phyloP scores from a whole-genome alignment of 352 stramenopile species.

The Pythium graminicola region DNA sequence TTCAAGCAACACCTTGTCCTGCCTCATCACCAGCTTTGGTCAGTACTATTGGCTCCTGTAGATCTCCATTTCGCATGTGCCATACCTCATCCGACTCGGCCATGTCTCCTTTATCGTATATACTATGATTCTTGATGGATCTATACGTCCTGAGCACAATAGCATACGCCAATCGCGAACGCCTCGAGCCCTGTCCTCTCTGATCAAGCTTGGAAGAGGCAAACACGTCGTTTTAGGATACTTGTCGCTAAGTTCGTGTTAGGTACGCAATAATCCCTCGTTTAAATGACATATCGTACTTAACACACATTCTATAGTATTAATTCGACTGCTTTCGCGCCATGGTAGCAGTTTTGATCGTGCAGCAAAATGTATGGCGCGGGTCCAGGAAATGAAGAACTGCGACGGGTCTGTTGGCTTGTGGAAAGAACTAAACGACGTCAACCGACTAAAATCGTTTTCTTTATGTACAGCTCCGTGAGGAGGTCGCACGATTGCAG shows the following conservation, averaged over 20 bases:
- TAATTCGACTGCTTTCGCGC: neutral
- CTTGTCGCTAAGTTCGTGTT: slow-evolving; percentile 9
- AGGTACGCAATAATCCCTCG: slow-evolving; percentile 9
- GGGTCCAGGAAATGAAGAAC: slow-evolving; percentile 11
- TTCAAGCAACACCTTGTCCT: slow-evolving; percentile 41
- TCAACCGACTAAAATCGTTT: neutral
- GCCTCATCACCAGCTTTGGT: neutral
- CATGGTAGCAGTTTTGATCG: neutral
- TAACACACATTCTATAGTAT: neutral
- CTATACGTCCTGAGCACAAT: too few species aligned
- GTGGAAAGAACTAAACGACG: neutral
- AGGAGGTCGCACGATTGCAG: slow-evolving; percentile 34
- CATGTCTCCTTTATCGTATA: slow-evolving; percentile 20
- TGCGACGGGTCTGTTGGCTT: slow-evolving; percentile 13
- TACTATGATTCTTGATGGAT: too few species aligned
- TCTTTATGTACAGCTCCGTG: slow-evolving; percentile 22
- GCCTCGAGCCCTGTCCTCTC: too few species aligned
- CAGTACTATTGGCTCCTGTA: too few species aligned
- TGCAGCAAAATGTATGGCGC: slow-evolving; percentile 18
- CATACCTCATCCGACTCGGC: slow-evolving; percentile 49
- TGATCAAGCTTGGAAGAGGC: slow-evolving; percentile 12
- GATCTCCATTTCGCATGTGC: neutral
- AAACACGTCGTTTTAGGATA: slow-evolving; percentile 23
- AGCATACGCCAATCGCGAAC: too few species aligned
- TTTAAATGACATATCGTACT: slow-evolving; percentile 9